Conservation (phyloP, 2,329 filamentous ascomycete species). For the Stagonosporopsis chrysanthemi region DNA sequence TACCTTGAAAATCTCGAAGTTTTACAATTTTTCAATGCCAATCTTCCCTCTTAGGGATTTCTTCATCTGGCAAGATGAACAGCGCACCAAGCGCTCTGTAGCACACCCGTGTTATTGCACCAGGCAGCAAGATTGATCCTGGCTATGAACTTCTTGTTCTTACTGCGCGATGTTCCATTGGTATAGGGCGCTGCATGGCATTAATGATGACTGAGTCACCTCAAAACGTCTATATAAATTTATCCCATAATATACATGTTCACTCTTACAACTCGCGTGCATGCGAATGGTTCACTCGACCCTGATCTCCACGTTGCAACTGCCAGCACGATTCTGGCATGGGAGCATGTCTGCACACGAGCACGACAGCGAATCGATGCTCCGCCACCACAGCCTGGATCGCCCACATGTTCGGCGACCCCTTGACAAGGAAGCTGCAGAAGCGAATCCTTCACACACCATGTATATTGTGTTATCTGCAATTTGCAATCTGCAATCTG, state of each 20-base stretch:
- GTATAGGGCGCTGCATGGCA: not conserved
- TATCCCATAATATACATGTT: slow-evolving; percentile 18
- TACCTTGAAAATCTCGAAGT: not conserved
- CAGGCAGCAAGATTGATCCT: slow-evolving; percentile 25
- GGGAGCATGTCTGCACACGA: slow-evolving; percentile 6
- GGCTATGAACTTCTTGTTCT: slow-evolving; percentile 24
- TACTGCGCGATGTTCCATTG: not conserved
- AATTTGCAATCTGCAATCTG: not conserved
- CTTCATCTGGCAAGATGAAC: slow-evolving; percentile 22
- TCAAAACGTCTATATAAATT: slow-evolving; percentile 10
- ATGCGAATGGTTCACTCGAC: not conserved
- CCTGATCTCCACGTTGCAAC: not conserved
- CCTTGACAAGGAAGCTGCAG: slow-evolving; percentile 7
- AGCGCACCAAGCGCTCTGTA: slow-evolving; percentile 35
- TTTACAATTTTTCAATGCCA: not conserved
- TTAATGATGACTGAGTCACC: not conserved
- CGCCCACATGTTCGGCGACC: slow-evolving; percentile 17
- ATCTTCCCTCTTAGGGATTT: not conserved
- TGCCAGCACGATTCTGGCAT: not conserved
- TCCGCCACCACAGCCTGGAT: slow-evolving; percentile 25
- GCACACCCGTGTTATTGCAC: slow-evolving; percentile 26
- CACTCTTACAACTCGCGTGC: slow-evolving; percentile 4
- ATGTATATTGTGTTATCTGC: not conserved
- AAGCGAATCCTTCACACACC: not conserved
- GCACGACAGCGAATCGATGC: slow-evolving; percentile 22